Evolutionary conservation across 352 stramenopile genomes (phyloP), one percentile per base, ranked within the genome.

Genomic region (Nothophytophthora sp.): DNA sequence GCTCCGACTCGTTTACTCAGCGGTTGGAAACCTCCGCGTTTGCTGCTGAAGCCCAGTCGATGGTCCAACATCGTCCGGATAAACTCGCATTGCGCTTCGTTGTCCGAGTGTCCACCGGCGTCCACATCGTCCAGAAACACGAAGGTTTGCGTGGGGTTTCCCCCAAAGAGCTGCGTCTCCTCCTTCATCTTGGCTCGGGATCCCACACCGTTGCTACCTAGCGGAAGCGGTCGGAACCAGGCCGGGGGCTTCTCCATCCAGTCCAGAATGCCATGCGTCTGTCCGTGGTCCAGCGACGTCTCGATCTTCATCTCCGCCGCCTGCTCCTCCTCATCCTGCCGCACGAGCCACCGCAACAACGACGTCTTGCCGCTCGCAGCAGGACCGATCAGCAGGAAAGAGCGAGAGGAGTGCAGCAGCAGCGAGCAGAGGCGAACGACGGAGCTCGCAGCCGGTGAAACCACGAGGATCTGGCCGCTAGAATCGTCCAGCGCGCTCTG

Each of bases 111-210:
- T 34, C 25, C 41, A 44, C 47, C 62, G 32, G 41, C 38, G 9
- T 62, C 34, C 1, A 89, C 35, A 33, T 89, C 75, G 47, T 89
- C 78, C 11, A 89, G 9, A 44, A 89, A 89, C 4, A 87, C 48
- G 28, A 80, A 78, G 3, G 63, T 65, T 15, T 74, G 35, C 20
- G 37, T 39, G 4, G 58, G 45, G n/a, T 43, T 43, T 4, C 59
- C 24, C 5, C 55, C 35, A 30, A 85, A 85, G 5, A 88, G 45
- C 15, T 73, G 25, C 1, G 60, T 38, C 28, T 88, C 76, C 46
- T 82, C 69, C 12, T 39, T 50, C 16, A 60, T 48, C 32, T 62
- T 70, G 3, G 49, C 58, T 48, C 63, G 51, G 19, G 51, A 62
- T 34, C 11, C 22, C 11, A 15, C 18, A 9, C 5, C 27, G 46